These are phyloP conservation scores for Trypanosoma avium DNA, from an alignment of 208 protist genomes.

Conservation along the genomic window DNA sequence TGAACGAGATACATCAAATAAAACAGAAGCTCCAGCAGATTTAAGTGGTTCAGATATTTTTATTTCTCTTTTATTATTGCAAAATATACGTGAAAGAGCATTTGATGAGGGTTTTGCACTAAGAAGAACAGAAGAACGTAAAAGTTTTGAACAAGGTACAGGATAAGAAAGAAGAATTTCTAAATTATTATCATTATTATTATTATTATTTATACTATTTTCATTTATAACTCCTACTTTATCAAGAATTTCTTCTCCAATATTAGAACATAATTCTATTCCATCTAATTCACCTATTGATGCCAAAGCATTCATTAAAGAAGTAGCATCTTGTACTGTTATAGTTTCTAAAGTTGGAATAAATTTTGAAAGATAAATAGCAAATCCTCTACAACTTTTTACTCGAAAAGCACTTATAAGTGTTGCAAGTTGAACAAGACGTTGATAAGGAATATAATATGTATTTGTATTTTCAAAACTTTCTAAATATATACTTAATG, in stretches of 20 bases:
- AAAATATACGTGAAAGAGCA: constrained; percentile 38
- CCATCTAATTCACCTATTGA: constrained; percentile 27
- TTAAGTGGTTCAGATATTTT: constrained; percentile 5
- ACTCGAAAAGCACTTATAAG: constrained; percentile 57
- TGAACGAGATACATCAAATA: constrained; percentile 75
- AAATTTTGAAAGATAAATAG: constrained; percentile 32
- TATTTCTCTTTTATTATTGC: neutral
- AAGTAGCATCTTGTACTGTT: constrained; percentile 37
- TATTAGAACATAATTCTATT: constrained; percentile 20
- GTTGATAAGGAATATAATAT: constrained; percentile 30
- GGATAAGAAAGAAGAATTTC: constrained; percentile 32
- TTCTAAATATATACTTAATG: constrained; percentile 18
- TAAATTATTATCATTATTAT: neutral
- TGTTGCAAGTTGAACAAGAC: constrained; percentile 49
- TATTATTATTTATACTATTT: neutral
- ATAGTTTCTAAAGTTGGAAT: constrained; percentile 24
- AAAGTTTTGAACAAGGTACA: constrained; percentile 43
- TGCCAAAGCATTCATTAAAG: constrained; percentile 51
- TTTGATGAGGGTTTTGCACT: constrained; percentile 40
- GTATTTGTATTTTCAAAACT: neutral
- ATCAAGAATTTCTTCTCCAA: constrained; percentile 21
- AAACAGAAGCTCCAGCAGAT: constrained; percentile 35
- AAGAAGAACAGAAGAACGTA: constrained; percentile 59
- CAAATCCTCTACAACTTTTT: constrained; percentile 50
- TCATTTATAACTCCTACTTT: constrained; percentile 8